A percentile compares a stretch with the other conserved stretches of the same genome.
Evolutionary conservation across 225 moss, liverwort and hornwort genomes (phyloP).

Genomic region (Pseudoscleropodium purum): DNA sequence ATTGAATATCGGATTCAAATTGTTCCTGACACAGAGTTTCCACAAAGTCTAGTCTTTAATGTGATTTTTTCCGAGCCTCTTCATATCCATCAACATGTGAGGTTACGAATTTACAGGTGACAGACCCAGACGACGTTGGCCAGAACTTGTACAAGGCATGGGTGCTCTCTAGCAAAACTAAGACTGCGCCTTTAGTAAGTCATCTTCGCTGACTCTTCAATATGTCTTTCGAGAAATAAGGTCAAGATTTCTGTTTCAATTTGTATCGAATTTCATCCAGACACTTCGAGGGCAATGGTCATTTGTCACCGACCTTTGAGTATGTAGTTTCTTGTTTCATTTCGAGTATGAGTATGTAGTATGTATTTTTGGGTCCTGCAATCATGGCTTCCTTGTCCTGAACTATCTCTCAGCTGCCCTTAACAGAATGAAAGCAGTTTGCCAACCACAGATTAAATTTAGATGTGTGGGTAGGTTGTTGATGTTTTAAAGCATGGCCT

Average conservation of each 20-base stretch:
- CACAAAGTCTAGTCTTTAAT: not conserved
- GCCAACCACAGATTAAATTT: not conserved
- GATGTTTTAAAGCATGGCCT: not conserved
- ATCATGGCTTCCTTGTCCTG: not conserved
- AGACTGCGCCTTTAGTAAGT: constrained; percentile 24
- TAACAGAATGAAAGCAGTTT: not conserved
- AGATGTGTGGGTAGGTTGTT: not conserved
- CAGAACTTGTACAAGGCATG: constrained; percentile 64
- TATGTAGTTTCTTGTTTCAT: not conserved
- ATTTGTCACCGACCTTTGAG: not conserved
- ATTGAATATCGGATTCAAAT: not conserved
- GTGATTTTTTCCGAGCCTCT: not conserved
- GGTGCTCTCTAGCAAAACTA: constrained; percentile 32
- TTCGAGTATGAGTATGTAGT: too few species aligned
- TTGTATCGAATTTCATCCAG: not conserved
- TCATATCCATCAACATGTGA: not conserved
- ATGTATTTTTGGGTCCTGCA: not conserved
- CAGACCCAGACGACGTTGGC: constrained; percentile 58
- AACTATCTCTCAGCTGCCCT: not conserved
- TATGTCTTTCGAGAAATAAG: not conserved
- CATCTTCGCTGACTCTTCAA: not conserved
- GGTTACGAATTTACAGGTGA: constrained; percentile 34
- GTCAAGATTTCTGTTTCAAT: not conserved
- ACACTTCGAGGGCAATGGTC: not conserved
- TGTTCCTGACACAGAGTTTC: not conserved